A percentile compares a stretch with the other conserved stretches of the same genome.
Evolutionary conservation across 257 asterid species (phyloP).

Genomic region (Nemophila menziesii): DNA sequence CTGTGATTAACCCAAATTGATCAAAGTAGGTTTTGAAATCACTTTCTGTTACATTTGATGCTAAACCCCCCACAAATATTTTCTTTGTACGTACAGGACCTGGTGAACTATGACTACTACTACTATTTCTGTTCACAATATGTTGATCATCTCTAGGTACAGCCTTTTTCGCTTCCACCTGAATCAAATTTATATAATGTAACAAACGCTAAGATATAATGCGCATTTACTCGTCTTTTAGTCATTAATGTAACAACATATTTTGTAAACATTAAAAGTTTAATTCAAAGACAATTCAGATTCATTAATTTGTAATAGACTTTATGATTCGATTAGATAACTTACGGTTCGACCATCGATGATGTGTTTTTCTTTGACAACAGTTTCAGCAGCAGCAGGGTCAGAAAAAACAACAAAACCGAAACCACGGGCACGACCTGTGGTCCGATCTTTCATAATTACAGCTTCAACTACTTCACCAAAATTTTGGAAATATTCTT

Average conservation of each 20-base stretch:
- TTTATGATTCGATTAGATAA: too few species aligned
- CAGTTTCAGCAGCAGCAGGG: slow-evolving; percentile 78
- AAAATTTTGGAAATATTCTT: slow-evolving; percentile 60
- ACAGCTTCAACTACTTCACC: slow-evolving; percentile 84
- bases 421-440: slow-evolving; percentile 96
- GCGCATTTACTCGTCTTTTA: background rate
- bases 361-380: slow-evolving; percentile 66
- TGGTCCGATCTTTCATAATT: slow-evolving; percentile 84
- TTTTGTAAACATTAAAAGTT: too few species aligned
- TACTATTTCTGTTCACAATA: slow-evolving; percentile 23
- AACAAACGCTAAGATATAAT: too few species aligned
- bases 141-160: slow-evolving; percentile 75
- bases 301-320: slow-evolving; percentile 7
- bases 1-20: slow-evolving; percentile 65
- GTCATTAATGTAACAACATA: background rate
- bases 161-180: slow-evolving; percentile 96
- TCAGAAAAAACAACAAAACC: slow-evolving; percentile 79
- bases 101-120: slow-evolving; percentile 60
- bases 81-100: slow-evolving; percentile 66
- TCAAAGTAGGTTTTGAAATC: slow-evolving; percentile 80
- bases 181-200: slow-evolving; percentile 6
- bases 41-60: slow-evolving; percentile 68
- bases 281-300: background rate
- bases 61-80: slow-evolving; percentile 83
- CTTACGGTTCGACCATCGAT: slow-evolving; percentile 91